Conservation (phyloP, 495 filamentous ascomycete genomes). For the Baudoinia panamericana region DNA sequence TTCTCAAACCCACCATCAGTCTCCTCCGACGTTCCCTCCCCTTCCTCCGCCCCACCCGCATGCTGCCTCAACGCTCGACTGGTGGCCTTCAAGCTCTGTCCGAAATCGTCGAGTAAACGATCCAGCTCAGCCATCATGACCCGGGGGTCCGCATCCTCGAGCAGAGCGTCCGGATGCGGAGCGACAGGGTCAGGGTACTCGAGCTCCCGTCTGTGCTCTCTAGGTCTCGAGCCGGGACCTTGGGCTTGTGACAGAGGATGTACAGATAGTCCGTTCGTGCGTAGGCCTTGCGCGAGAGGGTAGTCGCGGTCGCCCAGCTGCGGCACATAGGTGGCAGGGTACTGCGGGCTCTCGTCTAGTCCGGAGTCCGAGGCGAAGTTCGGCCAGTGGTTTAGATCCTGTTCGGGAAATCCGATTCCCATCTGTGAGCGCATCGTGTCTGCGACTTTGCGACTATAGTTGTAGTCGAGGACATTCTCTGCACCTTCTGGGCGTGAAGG, state of each 20-base stretch:
- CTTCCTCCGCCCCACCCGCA: not conserved
- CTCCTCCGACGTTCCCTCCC: constrained; percentile 4
- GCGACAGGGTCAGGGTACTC: constrained; percentile 32
- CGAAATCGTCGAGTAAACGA: constrained; percentile 32
- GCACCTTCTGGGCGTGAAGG: not conserved
- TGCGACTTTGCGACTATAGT: constrained; percentile 25
- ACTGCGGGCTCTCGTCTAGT: constrained; percentile 6
- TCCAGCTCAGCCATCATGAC: constrained; percentile 43
- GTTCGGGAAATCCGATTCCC: constrained; percentile 36
- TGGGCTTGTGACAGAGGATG: not conserved
- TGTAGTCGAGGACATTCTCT: constrained; percentile 8
- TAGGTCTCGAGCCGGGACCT: not conserved
- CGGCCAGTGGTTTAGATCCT: constrained; percentile 40
- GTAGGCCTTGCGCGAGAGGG: not conserved
- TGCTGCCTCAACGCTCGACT: constrained; percentile 10
- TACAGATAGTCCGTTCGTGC: not conserved
- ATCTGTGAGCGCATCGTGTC: constrained; percentile 30
- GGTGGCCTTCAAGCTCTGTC: constrained; percentile 6
- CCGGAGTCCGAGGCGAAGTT: constrained; percentile 21
- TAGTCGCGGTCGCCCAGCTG: not conserved
- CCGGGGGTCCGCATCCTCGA: constrained; percentile 36
- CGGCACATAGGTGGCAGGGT: not conserved
- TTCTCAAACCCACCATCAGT: constrained; percentile 11
- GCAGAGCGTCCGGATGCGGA: constrained; percentile 39
- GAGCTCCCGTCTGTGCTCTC: constrained; percentile 5